Evolutionary conservation across 2,329 filamentous ascomycete genomes (phyloP).

Genomic region (Colletotrichum sp.): DNA sequence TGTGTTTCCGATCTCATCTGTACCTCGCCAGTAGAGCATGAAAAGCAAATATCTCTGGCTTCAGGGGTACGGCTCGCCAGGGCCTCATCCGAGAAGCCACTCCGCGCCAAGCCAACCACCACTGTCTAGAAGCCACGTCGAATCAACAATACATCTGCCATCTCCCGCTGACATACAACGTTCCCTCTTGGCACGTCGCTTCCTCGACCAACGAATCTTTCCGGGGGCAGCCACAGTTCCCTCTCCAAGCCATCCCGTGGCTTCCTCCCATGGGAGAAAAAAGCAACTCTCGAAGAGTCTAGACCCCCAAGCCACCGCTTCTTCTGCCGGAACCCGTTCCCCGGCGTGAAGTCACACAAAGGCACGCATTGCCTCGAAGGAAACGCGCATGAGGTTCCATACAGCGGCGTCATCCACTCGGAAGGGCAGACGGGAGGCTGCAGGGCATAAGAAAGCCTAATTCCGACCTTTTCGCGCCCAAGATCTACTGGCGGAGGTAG

Average conservation of each 20-base stretch:
- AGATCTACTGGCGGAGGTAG: background rate
- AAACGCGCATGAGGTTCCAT: background rate
- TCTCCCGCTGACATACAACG: background rate
- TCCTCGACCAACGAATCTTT: background rate
- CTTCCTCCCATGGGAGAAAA: background rate
- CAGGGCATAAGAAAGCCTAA: background rate
- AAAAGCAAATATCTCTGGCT: background rate
- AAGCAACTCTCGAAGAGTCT: background rate
- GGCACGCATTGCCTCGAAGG: background rate
- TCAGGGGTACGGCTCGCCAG: background rate
- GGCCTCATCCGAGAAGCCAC: background rate
- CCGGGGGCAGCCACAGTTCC: background rate
- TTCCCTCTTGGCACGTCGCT: background rate
- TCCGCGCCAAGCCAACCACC: background rate
- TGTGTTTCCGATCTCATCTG: background rate
- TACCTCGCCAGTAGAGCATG: accelerated
- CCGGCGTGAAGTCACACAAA: background rate
- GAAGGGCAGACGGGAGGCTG: background rate
- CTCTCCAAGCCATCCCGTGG: background rate
- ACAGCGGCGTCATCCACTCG: background rate
- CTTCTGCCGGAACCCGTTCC: background rate
- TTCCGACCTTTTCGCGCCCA: background rate
- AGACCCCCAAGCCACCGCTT: background rate
- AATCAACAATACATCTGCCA: background rate
- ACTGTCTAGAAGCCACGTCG: background rate